Conservation (phyloP, 2,329 filamentous ascomycete species). For the Lasiodiplodia sp. region DNA sequence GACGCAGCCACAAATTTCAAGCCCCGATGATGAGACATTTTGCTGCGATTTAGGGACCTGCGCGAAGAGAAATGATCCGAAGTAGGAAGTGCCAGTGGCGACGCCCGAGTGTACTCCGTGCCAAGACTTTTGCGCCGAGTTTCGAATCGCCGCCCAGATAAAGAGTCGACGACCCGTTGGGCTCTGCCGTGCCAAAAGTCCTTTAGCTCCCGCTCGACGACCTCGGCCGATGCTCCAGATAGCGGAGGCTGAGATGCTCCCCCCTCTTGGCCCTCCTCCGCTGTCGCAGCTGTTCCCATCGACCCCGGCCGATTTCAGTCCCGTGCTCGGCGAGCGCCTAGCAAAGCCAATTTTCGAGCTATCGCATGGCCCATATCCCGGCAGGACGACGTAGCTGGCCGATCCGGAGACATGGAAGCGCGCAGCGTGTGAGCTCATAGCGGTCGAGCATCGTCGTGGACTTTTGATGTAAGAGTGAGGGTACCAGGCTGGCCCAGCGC, state of each 20-base stretch:
- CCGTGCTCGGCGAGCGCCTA: background rate
- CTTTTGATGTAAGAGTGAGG: slow-evolving; percentile 6
- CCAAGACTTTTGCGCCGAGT: slow-evolving; percentile 15
- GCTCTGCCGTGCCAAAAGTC: background rate
- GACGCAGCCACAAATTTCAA: slow-evolving; percentile 21
- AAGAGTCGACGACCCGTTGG: slow-evolving; percentile 4
- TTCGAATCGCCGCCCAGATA: slow-evolving; percentile 12
- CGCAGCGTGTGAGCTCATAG: background rate
- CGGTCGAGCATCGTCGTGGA: background rate
- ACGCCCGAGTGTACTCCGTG: slow-evolving; percentile 19
- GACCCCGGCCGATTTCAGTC: slow-evolving; percentile 22
- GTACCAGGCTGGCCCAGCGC: background rate
- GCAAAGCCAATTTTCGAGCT: background rate
- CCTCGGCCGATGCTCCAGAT: background rate
- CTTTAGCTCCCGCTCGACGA: background rate
- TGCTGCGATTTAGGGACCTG: slow-evolving; percentile 4
- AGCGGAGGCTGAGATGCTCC: background rate
- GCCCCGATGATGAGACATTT: background rate
- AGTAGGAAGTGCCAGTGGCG: background rate
- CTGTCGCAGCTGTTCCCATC: slow-evolving; percentile 9
- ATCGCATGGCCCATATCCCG: background rate
- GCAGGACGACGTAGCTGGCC: background rate
- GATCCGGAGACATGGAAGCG: background rate
- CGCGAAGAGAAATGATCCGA: slow-evolving; percentile 20
- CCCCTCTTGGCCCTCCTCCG: slow-evolving; percentile 14